Percentiles rank a stretch among this genome's conserved stretches.
These are phyloP conservation scores for Microcera coccophila DNA, from an alignment of 2,329 filamentous ascomycete genomes.

Conservation along the genomic window DNA sequence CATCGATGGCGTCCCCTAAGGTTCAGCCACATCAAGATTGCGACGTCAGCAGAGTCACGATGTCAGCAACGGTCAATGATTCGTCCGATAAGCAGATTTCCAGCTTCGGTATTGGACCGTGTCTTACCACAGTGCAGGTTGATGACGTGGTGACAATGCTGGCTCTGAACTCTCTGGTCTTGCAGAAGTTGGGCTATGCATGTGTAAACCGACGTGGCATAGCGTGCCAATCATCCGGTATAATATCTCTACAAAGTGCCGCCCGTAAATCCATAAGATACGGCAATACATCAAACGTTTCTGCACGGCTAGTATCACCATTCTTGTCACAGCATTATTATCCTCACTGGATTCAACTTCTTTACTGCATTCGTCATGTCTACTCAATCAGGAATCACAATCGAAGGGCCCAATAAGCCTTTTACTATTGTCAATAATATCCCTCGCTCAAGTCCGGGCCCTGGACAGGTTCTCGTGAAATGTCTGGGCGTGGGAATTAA, in stretches of 20 bases:
- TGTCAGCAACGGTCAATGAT: slow-evolving; percentile 10
- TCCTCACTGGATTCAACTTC: background rate
- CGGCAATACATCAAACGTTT: background rate
- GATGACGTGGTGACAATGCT: background rate
- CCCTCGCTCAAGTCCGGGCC: slow-evolving; percentile 25
- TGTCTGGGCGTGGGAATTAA: slow-evolving; percentile 35
- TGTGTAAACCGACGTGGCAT: background rate
- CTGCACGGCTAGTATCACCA: background rate
- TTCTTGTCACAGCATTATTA: background rate
- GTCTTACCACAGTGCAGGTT: background rate
- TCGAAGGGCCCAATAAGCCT: slow-evolving; percentile 16
- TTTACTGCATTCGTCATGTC: slow-evolving; percentile 8
- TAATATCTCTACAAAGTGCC: background rate
- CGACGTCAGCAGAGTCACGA: background rate
- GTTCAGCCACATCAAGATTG: too few species aligned
- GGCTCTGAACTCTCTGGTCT: background rate
- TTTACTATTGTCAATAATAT: slow-evolving; percentile 22
- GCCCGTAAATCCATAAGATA: background rate
- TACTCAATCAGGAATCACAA: slow-evolving; percentile 16
- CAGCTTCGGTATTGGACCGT: background rate
- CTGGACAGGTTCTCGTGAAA: slow-evolving; percentile 35
- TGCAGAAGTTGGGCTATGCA: background rate
- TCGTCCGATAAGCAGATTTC: slow-evolving; percentile 3
- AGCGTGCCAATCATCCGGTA: background rate
- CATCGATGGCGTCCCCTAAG: too few species aligned